Evolutionary conservation across 2,329 filamentous ascomycete genomes (phyloP), one percentile per base, ranked within the genome.

Genomic region (Cercospora canescens): DNA sequence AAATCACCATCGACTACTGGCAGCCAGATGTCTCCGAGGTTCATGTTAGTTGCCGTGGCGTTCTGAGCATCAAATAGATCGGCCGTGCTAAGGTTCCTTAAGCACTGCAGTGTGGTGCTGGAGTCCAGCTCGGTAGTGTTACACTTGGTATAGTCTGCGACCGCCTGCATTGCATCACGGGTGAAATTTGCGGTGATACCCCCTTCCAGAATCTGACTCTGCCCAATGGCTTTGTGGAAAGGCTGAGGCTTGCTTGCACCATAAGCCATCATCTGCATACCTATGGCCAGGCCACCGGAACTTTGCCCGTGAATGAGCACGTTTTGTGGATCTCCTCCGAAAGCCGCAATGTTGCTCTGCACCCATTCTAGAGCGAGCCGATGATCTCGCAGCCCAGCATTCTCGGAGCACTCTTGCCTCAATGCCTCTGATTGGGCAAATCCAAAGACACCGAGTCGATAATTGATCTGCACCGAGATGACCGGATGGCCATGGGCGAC

Each of bases 341-440:
- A 89, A 6, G 76, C 78, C 3, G 75, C 81, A 60, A 89, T 85
- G 74, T 89, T 88, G 26, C 83, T 78, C 64, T 82, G 80, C 28
- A 90, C 83, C 89, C 88, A 91, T 63, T 82, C 77, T 24, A 91
- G 79, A 12, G 86, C 80, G 14, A 84, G 72, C 66, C 84, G 81
- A 76, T 91, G 88, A 72, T 91, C 89, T 69, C 83, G 81, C 66
- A 91, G 26, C 11, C 78, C 79, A 14, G 75, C 75, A 59, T 81
- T 81, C 32, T 67, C 63, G 4, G 76, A 79, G 2, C 73, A 71
- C 57, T 79, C 76, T 8, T 69, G 28, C 45, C 70, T 73, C 14
- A 81, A 68, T 3, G 74, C 71, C 7, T 75, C 71, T 6, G 76
- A 79, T 24, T 76, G 73, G 2, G 76, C 75, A 35, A 80, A 80